Base-by-base conservation (phyloP, 805 yeast genomes). In the Kuraishia piskuri region DNA sequence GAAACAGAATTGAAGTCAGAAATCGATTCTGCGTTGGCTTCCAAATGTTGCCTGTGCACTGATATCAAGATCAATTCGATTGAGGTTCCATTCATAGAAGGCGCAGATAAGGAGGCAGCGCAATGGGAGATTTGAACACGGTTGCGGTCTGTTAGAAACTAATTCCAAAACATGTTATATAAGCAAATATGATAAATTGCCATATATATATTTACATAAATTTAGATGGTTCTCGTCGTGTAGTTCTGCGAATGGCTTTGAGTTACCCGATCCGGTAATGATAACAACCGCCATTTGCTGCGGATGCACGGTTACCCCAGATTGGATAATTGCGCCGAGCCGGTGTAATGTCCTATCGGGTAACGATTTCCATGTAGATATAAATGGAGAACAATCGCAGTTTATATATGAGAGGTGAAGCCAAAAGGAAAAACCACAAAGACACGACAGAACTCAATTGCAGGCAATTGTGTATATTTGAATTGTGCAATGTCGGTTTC, bases 11-110 rank as follows among this genome's bases (percentile, higher is more conserved):
- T 69, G 58, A 57, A 70, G 52, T 46, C 37, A 19, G 85, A 83
- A 54, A 74, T 89, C 47, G 92, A 88, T 58, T 68, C 72, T 0
- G 59, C 88, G 19, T 65, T 88, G 22, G 71, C 82, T 0, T 75
- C 77, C 22, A 86, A 82, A 57, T 90, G 97, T 66, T 78, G 84
- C 8, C 67, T 89, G 10, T 90, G 97, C 65, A 83, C 89, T 55
- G 95, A 86, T 51, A 70, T 81, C 50, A 84, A 80, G 62, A 82
- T 91, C 53, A 83, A 80, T 51, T 76, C 78, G 17, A 76, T 90
- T 49, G 96, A 89, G 58, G 78, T 78, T 52, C 82, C 83, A 7
- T 72, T 89, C 40, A 63, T 73, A n/a, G 75, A 69, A 22, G 48
- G 63, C 37, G 73, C 72, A 46, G 74, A 68, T 49, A 62, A 57